A percentile compares a stretch with the other conserved stretches of the same genome.
phyloP scores from a whole-genome alignment of 176 grass and related monocot species.

The Eleusine coracana region DNA sequence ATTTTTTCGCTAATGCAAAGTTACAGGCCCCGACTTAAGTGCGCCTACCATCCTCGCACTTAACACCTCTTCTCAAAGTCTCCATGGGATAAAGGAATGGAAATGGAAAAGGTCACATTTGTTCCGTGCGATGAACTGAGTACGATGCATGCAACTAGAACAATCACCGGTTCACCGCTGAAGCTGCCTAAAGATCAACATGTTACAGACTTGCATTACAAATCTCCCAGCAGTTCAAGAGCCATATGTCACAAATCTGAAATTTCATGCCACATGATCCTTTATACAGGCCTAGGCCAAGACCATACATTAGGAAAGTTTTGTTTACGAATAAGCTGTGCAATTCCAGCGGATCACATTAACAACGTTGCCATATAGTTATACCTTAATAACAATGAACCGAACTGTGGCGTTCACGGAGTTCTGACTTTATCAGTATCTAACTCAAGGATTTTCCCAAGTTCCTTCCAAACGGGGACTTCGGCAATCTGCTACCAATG shows the following conservation, averaged over 20 bases:
- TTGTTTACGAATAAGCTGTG: constrained; percentile 24
- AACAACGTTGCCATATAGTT: too few relatives aligned
- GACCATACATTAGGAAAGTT: not conserved
- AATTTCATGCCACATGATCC: not conserved
- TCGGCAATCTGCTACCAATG: constrained; percentile 67
- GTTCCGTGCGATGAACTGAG: not conserved
- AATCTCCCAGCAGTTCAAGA: not conserved
- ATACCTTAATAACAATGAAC: not conserved
- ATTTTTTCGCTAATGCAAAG: not conserved
- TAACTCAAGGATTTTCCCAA: constrained; percentile 50
- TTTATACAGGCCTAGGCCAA: constrained; percentile 40
- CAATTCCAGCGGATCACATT: not conserved
- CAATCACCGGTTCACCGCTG: too few relatives aligned
- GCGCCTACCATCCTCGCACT: too few relatives aligned
- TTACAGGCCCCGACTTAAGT: not conserved
- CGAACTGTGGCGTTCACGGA: not conserved
- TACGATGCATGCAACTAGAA: not conserved
- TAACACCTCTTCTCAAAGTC: too few relatives aligned
- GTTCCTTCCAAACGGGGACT: constrained; percentile 59
- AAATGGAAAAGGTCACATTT: not conserved
- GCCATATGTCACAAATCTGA: not conserved
- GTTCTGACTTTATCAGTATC: not conserved
- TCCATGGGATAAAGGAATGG: not conserved
- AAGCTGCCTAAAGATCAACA: not conserved
- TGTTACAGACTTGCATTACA: not conserved